These are phyloP conservation scores for Phaseolus coccineus DNA, from an alignment of 331 rosid species.

Conservation along the genomic window DNA sequence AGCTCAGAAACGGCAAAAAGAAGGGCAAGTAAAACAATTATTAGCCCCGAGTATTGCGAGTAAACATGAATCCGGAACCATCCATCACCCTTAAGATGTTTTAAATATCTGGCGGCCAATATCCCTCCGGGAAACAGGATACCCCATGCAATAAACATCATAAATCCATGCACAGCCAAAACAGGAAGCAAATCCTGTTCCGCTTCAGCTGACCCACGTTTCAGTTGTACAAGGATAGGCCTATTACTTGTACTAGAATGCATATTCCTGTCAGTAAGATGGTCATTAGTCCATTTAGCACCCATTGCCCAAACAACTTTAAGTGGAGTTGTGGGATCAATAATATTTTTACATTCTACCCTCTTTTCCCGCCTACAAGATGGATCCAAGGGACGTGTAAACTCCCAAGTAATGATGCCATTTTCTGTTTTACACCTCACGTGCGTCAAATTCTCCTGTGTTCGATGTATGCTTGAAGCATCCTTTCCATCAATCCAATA, in stretches of 20 bases:
- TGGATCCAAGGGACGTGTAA: slow-evolving; percentile 87
- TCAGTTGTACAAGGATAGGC: slow-evolving; percentile 70
- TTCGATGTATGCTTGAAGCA: slow-evolving; percentile 69
- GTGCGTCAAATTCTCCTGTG: slow-evolving; percentile 74
- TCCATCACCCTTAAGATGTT: slow-evolving; percentile 90
- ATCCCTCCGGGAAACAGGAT: slow-evolving; percentile 91
- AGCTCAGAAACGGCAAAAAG: slow-evolving; percentile 96
- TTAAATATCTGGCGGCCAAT: slow-evolving; percentile 84
- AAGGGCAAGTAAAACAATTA: slow-evolving; percentile 77
- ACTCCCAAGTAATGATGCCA: slow-evolving; percentile 84
- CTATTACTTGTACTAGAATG: slow-evolving; percentile 86
- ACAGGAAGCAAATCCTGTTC: slow-evolving; percentile 93
- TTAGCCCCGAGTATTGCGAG: slow-evolving; percentile 91
- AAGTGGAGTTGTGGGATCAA: slow-evolving; percentile 86
- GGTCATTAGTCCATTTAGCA: slow-evolving; percentile 68
- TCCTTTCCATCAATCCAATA: slow-evolving; percentile 92
- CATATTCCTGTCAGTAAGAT: slow-evolving; percentile 77
- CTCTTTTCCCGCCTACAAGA: slow-evolving; percentile 60
- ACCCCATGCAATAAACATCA: slow-evolving; percentile 98
- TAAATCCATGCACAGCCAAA: slow-evolving; percentile 89
- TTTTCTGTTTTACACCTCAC: slow-evolving; percentile 87
- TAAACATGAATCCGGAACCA: slow-evolving; percentile 93
- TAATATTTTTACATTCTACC: slow-evolving; percentile 78
- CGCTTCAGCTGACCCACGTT: slow-evolving; percentile 93
- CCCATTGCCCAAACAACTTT: slow-evolving; percentile 98